phyloP scores from a whole-genome alignment of 1,284 basidiomycete genomes.

The Inonotus hispidus region DNA sequence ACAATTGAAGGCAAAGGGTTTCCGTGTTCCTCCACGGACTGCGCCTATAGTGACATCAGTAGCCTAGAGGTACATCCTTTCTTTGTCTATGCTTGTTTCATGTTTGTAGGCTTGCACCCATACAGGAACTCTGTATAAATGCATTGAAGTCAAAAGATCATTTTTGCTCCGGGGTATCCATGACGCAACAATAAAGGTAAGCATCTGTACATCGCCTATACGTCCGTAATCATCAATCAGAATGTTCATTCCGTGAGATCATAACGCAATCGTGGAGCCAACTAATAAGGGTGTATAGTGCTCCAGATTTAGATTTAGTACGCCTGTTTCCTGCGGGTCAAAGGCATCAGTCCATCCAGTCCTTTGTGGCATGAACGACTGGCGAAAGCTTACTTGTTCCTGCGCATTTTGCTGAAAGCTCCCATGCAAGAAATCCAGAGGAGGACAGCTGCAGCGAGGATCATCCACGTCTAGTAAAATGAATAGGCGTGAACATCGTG shows the following conservation, averaged over 20 bases:
- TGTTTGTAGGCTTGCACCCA: background rate
- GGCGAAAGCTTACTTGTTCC: slow-evolving; percentile 9
- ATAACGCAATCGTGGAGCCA: background rate
- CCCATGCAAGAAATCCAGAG: slow-evolving; percentile 42
- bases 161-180: background rate
- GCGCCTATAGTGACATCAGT: background rate
- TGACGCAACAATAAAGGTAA: background rate
- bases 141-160: no score
- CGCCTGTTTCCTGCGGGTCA: background rate
- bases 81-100: background rate
- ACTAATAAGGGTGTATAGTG: background rate
- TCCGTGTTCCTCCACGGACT: slow-evolving; percentile 38
- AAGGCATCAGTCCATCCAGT: background rate
- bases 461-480: slow-evolving; percentile 44
- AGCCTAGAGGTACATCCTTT: background rate
- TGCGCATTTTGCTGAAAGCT: slow-evolving; percentile 34
- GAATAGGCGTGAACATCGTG: background rate
- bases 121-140: no score
- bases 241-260: background rate
- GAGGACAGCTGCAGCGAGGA: slow-evolving; percentile 41
- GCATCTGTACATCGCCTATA: background rate
- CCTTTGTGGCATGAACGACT: background rate
- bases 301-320: background rate
- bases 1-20: slow-evolving; percentile 69
- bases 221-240: background rate